phyloP scores from a whole-genome alignment of 176 grass and related monocot genomes.

The Cenchrus purpureus region DNA sequence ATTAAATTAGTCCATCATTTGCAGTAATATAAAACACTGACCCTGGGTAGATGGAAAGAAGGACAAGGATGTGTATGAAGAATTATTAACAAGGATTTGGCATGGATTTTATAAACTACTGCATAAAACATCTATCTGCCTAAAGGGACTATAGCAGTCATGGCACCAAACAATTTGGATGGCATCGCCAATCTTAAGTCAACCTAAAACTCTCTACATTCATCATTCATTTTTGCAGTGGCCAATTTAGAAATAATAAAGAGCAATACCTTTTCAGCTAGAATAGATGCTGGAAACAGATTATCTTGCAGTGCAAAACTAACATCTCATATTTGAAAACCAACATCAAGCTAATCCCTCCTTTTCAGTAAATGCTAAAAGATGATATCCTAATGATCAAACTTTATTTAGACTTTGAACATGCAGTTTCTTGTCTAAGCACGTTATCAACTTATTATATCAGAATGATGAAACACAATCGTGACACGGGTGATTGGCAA shows the following conservation, averaged over 20 bases:
- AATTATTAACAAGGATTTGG: background rate
- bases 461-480: constrained; percentile 12
- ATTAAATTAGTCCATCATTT: background rate
- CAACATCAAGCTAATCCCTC: background rate
- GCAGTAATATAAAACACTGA: background rate
- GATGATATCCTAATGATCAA: background rate
- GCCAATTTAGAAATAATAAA: background rate
- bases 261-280: background rate
- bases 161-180: background rate
- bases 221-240: constrained; percentile 4
- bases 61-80: background rate
- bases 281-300: background rate
- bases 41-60: background rate
- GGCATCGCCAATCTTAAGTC: background rate
- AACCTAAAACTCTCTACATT: background rate
- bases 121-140: background rate
- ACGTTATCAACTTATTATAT: background rate
- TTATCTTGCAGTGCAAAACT: background rate
- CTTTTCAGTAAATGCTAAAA: background rate
- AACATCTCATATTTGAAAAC: constrained; percentile 8
- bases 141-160: background rate
- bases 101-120: background rate
- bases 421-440: background rate
- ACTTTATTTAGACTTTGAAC: background rate
- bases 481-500: background rate